Base-by-base conservation (phyloP, 805 yeast genomes). In the Hanseniaspora clermontiae region DNA sequence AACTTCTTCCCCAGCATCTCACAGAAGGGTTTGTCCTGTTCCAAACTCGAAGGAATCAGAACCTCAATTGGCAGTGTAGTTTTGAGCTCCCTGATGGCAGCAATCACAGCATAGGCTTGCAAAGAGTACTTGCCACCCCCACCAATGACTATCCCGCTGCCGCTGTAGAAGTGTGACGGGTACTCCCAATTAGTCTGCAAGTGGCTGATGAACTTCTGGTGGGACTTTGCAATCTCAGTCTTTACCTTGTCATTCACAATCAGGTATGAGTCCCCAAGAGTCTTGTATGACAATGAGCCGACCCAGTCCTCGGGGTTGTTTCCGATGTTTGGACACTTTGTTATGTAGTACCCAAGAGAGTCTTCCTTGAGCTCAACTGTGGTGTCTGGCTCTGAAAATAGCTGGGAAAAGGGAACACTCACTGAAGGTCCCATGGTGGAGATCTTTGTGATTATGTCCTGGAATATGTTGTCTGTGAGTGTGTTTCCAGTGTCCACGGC, bases 121-220 rank as follows among this genome's bases (percentile, higher is more conserved):
- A 91, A 82, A 59, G 85, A 80, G 68, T 81, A 85, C 62, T 77
- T 78, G 3, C 90, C 93, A 46, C 95, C 95, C 37, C 91, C 95
- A 31, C 85, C 89, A 62, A 74, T 81, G 32, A 79, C 91, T 15
- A 79, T 74, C 7, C 83, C 87, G 63, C 34, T 61, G 47, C 34
- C 60, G 45, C 49, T 57, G 24, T 37, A 59, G 6, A 53, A 46
- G 19, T 31, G 11, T 5, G 27, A 34, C 2, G 50, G 57, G 19
- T 53, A 53, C 8, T 46, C 37, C 45, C 45, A 38, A 15, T 46
- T 34, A 0, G 31, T 9, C 4, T 14, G 8, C 2, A 46, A 7
- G 20, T n/a, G 29, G 2, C 39, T 24, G 15, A 53, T 46, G 14
- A 53, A 53, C 3, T n/a, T 34, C 3, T 46, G 29, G 20, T 53